Evolutionary conservation across 495 filamentous ascomycete species (phyloP).

Genomic region (Penicillium bovifimosum): DNA sequence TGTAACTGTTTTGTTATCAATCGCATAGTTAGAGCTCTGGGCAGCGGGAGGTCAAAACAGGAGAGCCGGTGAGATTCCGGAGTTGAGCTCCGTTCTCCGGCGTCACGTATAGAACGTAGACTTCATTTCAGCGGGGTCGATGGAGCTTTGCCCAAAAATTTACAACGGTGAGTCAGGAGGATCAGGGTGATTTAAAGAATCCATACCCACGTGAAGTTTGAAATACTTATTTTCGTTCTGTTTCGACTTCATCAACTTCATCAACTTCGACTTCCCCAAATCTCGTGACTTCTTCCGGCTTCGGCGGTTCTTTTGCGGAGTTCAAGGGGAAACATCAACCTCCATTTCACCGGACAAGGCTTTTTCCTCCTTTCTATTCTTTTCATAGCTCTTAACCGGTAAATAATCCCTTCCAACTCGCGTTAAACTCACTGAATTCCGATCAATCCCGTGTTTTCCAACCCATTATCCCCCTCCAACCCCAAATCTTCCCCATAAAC

Average conservation of each 20-base stretch:
- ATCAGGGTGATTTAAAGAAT: neutral
- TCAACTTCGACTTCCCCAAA: neutral
- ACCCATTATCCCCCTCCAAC: neutral
- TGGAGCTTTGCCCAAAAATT: neutral
- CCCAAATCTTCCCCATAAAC: neutral
- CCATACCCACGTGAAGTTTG: neutral
- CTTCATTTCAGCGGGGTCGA: slow-evolving; percentile 16
- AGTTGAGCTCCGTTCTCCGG: slow-evolving; percentile 23
- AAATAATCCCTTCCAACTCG: slow-evolving; percentile 16
- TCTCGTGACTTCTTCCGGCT: slow-evolving; percentile 35
- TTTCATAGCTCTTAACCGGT: slow-evolving; percentile 8
- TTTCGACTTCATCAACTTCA: neutral
- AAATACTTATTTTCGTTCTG: neutral
- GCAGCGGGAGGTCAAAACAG: neutral
- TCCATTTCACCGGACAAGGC: slow-evolving; percentile 24
- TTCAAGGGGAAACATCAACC: slow-evolving; percentile 10
- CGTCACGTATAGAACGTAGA: neutral
- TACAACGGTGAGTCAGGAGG: slow-evolving; percentile 5
- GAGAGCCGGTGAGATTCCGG: slow-evolving; percentile 16
- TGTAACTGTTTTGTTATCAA: neutral
- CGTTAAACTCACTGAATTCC: slow-evolving; percentile 3
- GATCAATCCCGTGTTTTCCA: slow-evolving; percentile 27
- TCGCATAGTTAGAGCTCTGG: slow-evolving; percentile 19
- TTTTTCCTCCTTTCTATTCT: slow-evolving; percentile 25
- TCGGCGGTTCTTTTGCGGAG: slow-evolving; percentile 32